Conservation (phyloP, 2,329 filamentous ascomycete genomes). For the Helminthosporium solani region DNA sequence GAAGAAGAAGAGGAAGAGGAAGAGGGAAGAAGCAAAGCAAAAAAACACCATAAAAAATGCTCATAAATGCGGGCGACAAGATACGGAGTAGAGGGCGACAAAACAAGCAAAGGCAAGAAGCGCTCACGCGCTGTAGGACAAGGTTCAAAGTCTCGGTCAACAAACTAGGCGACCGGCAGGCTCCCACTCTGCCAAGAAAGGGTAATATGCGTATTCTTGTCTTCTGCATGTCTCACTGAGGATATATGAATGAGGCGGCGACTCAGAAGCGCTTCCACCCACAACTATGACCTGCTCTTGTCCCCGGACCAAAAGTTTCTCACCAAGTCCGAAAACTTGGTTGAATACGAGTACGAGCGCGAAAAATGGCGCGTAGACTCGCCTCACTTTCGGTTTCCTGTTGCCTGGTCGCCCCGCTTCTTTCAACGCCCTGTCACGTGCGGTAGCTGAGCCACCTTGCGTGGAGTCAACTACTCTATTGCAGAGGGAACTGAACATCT, state of each 20-base stretch:
- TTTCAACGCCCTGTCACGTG: constrained; percentile 17
- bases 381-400: constrained; percentile 9
- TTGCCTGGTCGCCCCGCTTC: constrained; percentile 4
- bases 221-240: constrained; percentile 3
- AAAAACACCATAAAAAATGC: too few species aligned
- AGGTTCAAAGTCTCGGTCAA: constrained; percentile 1
- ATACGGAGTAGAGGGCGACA: not conserved
- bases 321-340: not conserved
- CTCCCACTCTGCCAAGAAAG: not conserved
- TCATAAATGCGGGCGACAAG: not conserved
- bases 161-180: constrained; percentile 9
- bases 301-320: not conserved
- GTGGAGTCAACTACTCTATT: constrained; percentile 47
- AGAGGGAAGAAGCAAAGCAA: not conserved
- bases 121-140: too few species aligned
- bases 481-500: constrained; percentile 71
- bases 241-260: constrained; percentile 7
- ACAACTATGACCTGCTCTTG: not conserved
- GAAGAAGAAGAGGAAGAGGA: not conserved
- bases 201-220: not conserved
- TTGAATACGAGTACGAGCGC: not conserved
- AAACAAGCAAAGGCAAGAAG: not conserved
- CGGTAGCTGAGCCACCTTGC: constrained; percentile 3
- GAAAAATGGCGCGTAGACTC: too few species aligned
- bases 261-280: not conserved